phyloP scores from a whole-genome alignment of 2,329 filamentous ascomycete species.

The Anthostomella pinea region DNA sequence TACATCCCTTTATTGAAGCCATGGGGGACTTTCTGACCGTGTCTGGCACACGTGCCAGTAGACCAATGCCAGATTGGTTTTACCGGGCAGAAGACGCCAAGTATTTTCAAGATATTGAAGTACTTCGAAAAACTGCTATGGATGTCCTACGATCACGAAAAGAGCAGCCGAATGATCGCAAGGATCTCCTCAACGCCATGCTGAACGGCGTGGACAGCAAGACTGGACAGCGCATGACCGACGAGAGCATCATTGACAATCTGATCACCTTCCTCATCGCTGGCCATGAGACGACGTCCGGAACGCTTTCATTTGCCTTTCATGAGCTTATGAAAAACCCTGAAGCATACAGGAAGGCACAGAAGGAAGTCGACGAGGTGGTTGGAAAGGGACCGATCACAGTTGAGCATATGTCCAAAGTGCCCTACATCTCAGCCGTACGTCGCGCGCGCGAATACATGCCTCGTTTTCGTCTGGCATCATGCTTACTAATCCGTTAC shows the following conservation, averaged over 20 bases:
- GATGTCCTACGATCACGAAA: slow-evolving; percentile 61
- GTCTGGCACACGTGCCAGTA: slow-evolving; percentile 47
- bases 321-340: slow-evolving; percentile 65
- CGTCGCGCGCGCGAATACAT: slow-evolving; percentile 13
- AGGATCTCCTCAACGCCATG: slow-evolving; percentile 70
- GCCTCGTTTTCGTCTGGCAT: background rate
- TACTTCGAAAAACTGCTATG: slow-evolving; percentile 52
- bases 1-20: slow-evolving; percentile 67
- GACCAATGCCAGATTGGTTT: slow-evolving; percentile 48
- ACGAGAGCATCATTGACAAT: slow-evolving; percentile 64
- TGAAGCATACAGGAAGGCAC: slow-evolving; percentile 55
- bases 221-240: slow-evolving; percentile 62
- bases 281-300: slow-evolving; percentile 70
- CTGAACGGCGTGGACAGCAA: slow-evolving; percentile 63
- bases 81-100: slow-evolving; percentile 48
- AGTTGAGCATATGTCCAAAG: slow-evolving; percentile 59
- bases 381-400: slow-evolving; percentile 56
- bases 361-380: slow-evolving; percentile 65
- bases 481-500: background rate
- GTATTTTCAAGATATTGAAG: slow-evolving; percentile 52
- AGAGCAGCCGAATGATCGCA: slow-evolving; percentile 52
- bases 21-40: slow-evolving; percentile 62
- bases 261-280: slow-evolving; percentile 72
- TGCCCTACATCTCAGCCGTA: slow-evolving; percentile 63
- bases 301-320: slow-evolving; percentile 62